Evolutionary conservation across 352 stramenopile species (phyloP).

Genomic region (Pythium sukuiense): DNA sequence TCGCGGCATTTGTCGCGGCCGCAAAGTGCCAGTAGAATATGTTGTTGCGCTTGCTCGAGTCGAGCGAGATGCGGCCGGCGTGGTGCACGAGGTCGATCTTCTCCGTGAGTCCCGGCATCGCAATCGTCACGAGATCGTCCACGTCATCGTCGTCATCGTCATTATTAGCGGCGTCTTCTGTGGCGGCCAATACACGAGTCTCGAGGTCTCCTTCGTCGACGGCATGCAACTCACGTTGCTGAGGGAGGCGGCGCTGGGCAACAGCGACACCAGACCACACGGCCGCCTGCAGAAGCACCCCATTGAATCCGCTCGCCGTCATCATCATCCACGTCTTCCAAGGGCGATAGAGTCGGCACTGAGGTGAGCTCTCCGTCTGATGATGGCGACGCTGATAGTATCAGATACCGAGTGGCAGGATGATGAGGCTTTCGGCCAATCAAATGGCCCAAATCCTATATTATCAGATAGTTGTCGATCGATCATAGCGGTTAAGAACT

Average conservation of each 20-base stretch:
- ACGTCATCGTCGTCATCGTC: constrained; percentile 12
- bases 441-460: neutral
- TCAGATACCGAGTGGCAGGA: constrained; percentile 9
- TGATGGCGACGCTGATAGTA: constrained; percentile 13
- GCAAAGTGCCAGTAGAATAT: constrained; percentile 87
- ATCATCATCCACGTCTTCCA: neutral
- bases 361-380: neutral
- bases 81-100: constrained; percentile 61
- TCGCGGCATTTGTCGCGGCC: constrained; percentile 43
- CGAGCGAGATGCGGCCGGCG: constrained; percentile 56
- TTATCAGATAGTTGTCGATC: constrained; percentile 3
- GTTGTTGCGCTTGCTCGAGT: constrained; percentile 45
- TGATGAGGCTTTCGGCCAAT: neutral
- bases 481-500: neutral
- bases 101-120: constrained; percentile 55
- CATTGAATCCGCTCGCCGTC: neutral
- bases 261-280: neutral
- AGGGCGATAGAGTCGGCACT: neutral
- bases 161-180: neutral
- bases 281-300: neutral
- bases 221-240: constrained; percentile 5
- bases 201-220: neutral
- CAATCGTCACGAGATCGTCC: constrained; percentile 41
- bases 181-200: neutral
- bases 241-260: constrained; percentile 12